phyloP scores from a whole-genome alignment of 1,284 basidiomycete genomes.

The Stygiomarasmius scandens region DNA sequence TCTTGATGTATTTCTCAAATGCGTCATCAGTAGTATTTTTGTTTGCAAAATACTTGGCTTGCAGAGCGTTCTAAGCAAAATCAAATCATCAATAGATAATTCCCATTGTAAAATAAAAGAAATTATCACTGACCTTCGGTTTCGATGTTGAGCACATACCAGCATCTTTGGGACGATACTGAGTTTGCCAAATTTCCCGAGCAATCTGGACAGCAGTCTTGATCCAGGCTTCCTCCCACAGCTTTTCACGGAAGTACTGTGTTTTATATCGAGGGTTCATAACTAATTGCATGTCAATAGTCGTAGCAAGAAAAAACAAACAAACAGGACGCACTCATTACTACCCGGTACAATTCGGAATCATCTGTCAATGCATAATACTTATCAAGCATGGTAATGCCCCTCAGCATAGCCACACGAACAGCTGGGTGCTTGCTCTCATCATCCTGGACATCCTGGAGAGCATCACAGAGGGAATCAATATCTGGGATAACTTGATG shows the following conservation, averaged over 20 bases:
- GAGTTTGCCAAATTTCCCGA: neutral
- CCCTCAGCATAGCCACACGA: neutral
- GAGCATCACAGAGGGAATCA: neutral
- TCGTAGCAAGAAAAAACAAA: neutral
- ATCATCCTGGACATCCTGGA: neutral
- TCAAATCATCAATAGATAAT: neutral
- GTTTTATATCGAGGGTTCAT: neutral
- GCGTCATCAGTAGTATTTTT: neutral
- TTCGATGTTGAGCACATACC: neutral
- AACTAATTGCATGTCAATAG: neutral
- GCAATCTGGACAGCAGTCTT: neutral
- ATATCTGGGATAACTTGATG: neutral
- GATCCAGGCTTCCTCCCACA: neutral
- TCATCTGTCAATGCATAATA: neutral
- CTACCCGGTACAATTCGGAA: neutral
- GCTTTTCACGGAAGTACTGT: neutral
- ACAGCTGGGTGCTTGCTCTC: neutral
- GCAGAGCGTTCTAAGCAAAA: neutral
- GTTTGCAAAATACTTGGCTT: neutral
- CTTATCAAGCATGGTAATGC: neutral
- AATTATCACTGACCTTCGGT: neutral
- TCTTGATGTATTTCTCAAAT: neutral
- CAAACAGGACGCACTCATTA: neutral
- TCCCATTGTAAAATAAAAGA: neutral
- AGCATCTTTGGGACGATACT: neutral